phyloP scores from a whole-genome alignment of 495 filamentous ascomycete genomes.

The Podospora didyma region DNA sequence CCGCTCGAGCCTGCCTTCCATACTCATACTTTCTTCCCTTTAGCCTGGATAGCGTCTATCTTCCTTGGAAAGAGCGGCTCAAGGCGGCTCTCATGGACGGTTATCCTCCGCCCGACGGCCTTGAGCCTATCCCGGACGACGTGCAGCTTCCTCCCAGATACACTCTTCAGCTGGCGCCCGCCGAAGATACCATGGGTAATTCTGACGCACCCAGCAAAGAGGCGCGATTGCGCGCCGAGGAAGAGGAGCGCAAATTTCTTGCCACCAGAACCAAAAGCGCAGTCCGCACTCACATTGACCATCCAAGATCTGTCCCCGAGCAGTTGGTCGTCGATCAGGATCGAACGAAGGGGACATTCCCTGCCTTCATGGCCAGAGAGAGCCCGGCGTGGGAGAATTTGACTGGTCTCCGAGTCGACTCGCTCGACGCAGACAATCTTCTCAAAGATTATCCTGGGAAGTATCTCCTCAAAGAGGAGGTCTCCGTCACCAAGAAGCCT shows the following conservation, averaged over 20 bases:
- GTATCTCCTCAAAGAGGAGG: slow-evolving; percentile 22
- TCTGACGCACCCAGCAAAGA: background rate
- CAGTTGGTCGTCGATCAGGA: slow-evolving; percentile 2
- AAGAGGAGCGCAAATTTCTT: slow-evolving; percentile 10
- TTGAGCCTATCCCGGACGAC: slow-evolving; percentile 69
- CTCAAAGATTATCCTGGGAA: slow-evolving; percentile 31
- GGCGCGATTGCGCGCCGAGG: background rate
- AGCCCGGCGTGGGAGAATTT: slow-evolving; percentile 8
- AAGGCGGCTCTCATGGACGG: slow-evolving; percentile 57
- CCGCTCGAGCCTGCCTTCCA: slow-evolving; percentile 36
- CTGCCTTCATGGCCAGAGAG: slow-evolving; percentile 2
- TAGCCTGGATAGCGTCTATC: slow-evolving; percentile 71
- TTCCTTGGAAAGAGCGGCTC: slow-evolving; percentile 71
- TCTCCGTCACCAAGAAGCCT: background rate
- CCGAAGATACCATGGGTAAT: slow-evolving; percentile 18
- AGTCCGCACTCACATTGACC: slow-evolving; percentile 15
- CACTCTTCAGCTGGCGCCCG: slow-evolving; percentile 49
- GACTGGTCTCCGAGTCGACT: slow-evolving; percentile 17
- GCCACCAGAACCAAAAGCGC: slow-evolving; percentile 15
- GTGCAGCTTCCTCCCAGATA: slow-evolving; percentile 77
- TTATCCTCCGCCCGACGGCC: slow-evolving; percentile 63
- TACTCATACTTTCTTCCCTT: background rate
- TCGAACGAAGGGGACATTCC: slow-evolving; percentile 5
- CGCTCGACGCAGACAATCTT: slow-evolving; percentile 30
- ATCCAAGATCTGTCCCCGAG: slow-evolving; percentile 5